Conservation (phyloP, 768 basidiomycete species). For the Cyclocybe cylindracea region DNA sequence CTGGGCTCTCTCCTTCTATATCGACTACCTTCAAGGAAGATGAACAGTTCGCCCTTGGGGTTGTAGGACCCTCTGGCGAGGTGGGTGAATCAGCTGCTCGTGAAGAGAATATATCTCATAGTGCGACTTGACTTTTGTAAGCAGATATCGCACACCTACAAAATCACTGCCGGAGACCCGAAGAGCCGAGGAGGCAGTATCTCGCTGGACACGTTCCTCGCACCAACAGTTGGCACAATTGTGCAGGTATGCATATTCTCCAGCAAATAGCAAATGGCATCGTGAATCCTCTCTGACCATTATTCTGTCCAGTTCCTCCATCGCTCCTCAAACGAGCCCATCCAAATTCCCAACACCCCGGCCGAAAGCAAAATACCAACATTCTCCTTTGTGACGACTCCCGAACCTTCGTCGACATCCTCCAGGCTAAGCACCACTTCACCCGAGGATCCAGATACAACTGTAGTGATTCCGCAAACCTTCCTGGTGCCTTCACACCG, state of each 20-base stretch:
- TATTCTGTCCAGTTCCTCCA: constrained; percentile 39
- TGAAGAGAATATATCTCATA: background rate
- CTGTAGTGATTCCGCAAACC: constrained; percentile 2
- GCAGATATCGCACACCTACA: constrained; percentile 50
- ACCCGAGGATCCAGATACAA: background rate
- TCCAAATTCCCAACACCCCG: background rate
- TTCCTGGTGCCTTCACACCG: constrained; percentile 16
- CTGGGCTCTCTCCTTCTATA: constrained; percentile 20
- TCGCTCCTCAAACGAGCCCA: constrained; percentile 22
- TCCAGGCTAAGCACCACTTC: background rate
- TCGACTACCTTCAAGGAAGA: constrained; percentile 48
- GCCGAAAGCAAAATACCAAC: background rate
- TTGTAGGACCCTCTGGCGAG: constrained; percentile 27
- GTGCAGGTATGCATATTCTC: constrained; percentile 41
- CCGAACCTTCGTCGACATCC: constrained; percentile 5
- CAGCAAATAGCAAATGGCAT: background rate
- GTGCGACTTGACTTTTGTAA: background rate
- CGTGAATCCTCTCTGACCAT: background rate
- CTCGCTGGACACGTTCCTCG: constrained; percentile 53
- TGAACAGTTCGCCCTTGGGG: constrained; percentile 57
- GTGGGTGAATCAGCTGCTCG: constrained; percentile 18
- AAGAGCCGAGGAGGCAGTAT: constrained; percentile 58
- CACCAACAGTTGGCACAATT: constrained; percentile 48
- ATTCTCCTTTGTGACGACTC: constrained; percentile 9
- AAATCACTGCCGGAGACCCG: constrained; percentile 72